phyloP scores from a whole-genome alignment of 768 basidiomycete species.

The Mycena chlorophos region DNA sequence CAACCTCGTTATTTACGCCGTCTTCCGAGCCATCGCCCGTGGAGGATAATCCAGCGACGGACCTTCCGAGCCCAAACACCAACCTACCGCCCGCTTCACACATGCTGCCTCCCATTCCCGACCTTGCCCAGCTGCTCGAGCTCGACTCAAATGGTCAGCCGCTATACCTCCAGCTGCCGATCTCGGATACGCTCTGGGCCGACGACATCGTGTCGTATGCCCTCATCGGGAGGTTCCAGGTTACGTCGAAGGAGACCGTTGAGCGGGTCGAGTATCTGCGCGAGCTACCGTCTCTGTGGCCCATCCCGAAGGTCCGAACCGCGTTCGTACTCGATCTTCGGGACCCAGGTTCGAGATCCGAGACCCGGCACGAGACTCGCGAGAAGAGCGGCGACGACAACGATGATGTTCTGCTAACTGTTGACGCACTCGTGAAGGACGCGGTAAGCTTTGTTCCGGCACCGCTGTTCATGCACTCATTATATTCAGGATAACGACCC shows the following conservation, averaged over 20 bases:
- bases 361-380: too few relatives aligned
- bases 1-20: too few relatives aligned
- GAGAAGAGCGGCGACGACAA: constrained; percentile 11
- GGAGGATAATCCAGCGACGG: too few relatives aligned
- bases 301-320: constrained; percentile 11
- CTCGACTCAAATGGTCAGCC: neutral
- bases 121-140: neutral
- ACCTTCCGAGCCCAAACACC: neutral
- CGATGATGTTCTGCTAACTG: constrained; percentile 7
- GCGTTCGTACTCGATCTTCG: constrained; percentile 21
- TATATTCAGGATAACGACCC: constrained; percentile 9
- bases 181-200: neutral
- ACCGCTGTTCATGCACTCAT: neutral
- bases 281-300: constrained; percentile 11
- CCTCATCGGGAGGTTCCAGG: neutral
- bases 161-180: neutral
- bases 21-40: too few relatives aligned
- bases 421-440: constrained; percentile 25
- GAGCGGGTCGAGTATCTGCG: constrained; percentile 19
- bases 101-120: neutral
- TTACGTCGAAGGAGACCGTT: constrained; percentile 17
- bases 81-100: neutral
- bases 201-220: constrained; percentile 1
- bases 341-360: constrained; percentile 17
- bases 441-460: constrained; percentile 5